These are phyloP conservation scores for Mallotus japonicus DNA, from an alignment of 441 rosid species.

Conservation along the genomic window DNA sequence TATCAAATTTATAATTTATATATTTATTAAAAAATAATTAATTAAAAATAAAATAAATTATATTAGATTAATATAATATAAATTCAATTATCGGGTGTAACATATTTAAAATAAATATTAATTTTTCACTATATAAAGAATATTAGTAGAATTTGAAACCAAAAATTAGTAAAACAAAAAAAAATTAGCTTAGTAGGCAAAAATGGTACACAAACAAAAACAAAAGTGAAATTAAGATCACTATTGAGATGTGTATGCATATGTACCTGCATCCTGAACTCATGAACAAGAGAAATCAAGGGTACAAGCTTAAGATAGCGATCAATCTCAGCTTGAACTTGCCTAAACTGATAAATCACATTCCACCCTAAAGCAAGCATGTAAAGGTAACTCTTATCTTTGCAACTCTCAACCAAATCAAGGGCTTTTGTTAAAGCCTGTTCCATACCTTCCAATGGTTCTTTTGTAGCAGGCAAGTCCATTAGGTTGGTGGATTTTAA, in stretches of 20 bases:
- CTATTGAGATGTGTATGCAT: background rate
- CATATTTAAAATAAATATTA: too few relatives aligned
- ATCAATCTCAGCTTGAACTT: slow-evolving; percentile 38
- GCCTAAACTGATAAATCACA: slow-evolving; percentile 40
- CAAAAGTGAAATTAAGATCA: background rate
- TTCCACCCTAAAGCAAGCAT: slow-evolving; percentile 51
- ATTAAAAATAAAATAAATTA: too few relatives aligned
- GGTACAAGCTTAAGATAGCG: slow-evolving; percentile 29
- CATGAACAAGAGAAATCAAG: slow-evolving; percentile 35
- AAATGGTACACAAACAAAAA: background rate
- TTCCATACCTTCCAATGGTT: slow-evolving; percentile 36
- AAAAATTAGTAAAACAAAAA: background rate
- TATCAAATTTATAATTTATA: too few relatives aligned
- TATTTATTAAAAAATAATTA: too few relatives aligned
- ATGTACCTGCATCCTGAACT: slow-evolving; percentile 40
- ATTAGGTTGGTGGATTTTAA: slow-evolving; percentile 31
- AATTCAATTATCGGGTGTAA: too few relatives aligned
- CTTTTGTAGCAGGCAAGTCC: slow-evolving; percentile 29
- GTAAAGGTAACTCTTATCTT: slow-evolving; percentile 34
- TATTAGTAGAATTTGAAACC: too few relatives aligned
- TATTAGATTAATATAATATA: too few relatives aligned
- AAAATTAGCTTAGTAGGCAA: too few relatives aligned
- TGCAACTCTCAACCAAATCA: slow-evolving; percentile 37
- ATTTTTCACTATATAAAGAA: too few relatives aligned
- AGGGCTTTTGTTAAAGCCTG: slow-evolving; percentile 32